phyloP scores from a whole-genome alignment of 805 yeast genomes.

The Schwanniomyces yamadae region DNA sequence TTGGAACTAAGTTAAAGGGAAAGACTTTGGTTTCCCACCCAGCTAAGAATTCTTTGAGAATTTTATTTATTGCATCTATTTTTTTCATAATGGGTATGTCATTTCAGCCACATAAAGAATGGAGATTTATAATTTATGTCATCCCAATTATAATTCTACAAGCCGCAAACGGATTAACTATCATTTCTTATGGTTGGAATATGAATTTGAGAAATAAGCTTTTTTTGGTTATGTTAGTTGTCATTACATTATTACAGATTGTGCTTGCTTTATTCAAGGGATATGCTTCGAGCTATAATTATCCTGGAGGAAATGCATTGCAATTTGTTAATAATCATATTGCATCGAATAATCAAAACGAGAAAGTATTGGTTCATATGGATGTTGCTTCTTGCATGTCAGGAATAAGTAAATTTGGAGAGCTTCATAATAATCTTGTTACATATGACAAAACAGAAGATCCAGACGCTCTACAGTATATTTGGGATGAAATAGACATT shows the following conservation, averaged over 20 bases:
- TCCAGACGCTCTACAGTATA: conserved; percentile 24
- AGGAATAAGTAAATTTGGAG: conserved; percentile 77
- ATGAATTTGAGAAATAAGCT: conserved; percentile 24
- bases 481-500: conserved; percentile 31
- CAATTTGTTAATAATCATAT: conserved; percentile 47
- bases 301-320: conserved; percentile 87
- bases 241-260: conserved; percentile 26
- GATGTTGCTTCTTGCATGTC: conserved; percentile 85
- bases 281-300: conserved; percentile 67
- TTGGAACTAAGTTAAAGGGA: conserved; percentile 11
- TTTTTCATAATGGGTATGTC: conserved; percentile 66
- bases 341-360: conserved; percentile 15
- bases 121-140: conserved; percentile 82
- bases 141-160: conserved; percentile 65
- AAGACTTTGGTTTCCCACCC: conserved; percentile 23
- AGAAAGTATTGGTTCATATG: conserved; percentile 54
- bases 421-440: conserved; percentile 40
- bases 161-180: conserved; percentile 61
- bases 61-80: conserved; percentile 51
- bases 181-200: conserved; percentile 18
- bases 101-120: conserved; percentile 87
- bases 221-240: conserved; percentile 21
- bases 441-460: conserved; percentile 81
- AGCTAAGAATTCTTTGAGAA: conserved; percentile 37
- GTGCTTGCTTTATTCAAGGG: conserved; percentile 51